phyloP scores from a whole-genome alignment of 2,329 filamentous ascomycete species.

The Aspergillus pseudotamarii region DNA sequence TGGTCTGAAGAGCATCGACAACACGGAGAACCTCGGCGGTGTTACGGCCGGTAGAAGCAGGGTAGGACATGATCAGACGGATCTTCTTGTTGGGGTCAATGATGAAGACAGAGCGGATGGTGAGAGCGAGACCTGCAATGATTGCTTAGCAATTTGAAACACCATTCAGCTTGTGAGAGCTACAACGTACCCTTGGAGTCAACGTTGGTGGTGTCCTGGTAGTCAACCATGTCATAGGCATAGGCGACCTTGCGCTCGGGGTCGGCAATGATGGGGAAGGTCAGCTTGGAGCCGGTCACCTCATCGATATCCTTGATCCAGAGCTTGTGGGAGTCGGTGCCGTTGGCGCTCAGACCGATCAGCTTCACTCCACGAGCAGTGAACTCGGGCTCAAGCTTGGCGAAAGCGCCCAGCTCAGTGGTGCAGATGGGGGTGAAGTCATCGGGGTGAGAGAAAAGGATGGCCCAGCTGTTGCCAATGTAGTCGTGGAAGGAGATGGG shows the following conservation, averaged over 20 bases:
- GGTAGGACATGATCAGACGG: constrained; percentile 89
- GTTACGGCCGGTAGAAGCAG: constrained; percentile 86
- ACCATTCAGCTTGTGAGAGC: not conserved
- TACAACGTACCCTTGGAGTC: constrained; percentile 63
- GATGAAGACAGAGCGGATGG: constrained; percentile 92
- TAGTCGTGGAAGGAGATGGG: constrained; percentile 72
- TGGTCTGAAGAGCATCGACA: constrained; percentile 78
- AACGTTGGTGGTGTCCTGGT: constrained; percentile 81
- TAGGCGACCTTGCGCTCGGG: constrained; percentile 77
- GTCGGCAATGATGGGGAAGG: constrained; percentile 82
- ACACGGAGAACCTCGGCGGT: constrained; percentile 77
- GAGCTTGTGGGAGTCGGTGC: constrained; percentile 76
- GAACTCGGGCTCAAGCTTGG: constrained; percentile 89
- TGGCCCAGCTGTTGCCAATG: constrained; percentile 70
- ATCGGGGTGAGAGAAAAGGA: constrained; percentile 70
- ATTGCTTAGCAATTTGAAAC: constrained; percentile 7
- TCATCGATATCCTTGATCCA: constrained; percentile 92
- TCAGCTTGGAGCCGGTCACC: constrained; percentile 70
- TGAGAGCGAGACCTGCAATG: constrained; percentile 69
- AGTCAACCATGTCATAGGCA: constrained; percentile 82
- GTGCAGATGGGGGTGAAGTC: constrained; percentile 97
- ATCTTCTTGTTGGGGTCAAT: constrained; percentile 95
- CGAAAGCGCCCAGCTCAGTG: constrained; percentile 91
- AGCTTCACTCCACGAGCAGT: constrained; percentile 85
- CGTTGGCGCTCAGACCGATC: constrained; percentile 86